Evolutionary conservation across 2,329 filamentous ascomycete genomes (phyloP).

Genomic region (Aspergillus sp.): DNA sequence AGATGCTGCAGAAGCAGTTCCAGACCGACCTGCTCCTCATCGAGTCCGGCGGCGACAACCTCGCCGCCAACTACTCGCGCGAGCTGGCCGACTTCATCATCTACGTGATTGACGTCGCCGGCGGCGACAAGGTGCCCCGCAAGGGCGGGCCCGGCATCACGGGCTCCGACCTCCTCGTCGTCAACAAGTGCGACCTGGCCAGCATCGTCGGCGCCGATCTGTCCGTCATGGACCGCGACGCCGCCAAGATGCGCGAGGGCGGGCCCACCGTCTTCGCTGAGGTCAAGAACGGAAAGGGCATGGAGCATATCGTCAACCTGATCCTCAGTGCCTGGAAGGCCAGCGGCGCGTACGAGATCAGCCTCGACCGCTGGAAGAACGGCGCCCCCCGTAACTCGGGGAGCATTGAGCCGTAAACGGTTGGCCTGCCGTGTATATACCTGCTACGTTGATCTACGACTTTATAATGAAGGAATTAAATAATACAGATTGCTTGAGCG

Average conservation of each 20-base stretch:
- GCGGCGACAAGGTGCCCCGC: conserved; percentile 92
- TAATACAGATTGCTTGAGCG: too few relatives aligned
- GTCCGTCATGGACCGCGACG: conserved; percentile 90
- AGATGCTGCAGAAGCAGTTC: conserved; percentile 81
- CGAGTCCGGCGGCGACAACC: conserved; percentile 92
- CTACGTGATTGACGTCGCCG: conserved; percentile 96
- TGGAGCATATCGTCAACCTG: conserved; percentile 83
- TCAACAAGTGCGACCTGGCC: conserved; percentile 97
- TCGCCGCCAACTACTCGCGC: conserved; percentile 92
- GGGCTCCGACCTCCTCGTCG: conserved; percentile 86
- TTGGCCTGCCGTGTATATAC: neutral
- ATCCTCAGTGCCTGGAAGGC: conserved; percentile 91
- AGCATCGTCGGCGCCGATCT: conserved; percentile 88
- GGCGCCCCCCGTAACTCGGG: conserved; percentile 39
- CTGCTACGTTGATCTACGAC: neutral
- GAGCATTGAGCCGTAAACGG: conserved; percentile 11
- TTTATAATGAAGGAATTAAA: too few relatives aligned
- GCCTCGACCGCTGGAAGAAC: conserved; percentile 45
- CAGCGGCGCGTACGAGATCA: conserved; percentile 66
- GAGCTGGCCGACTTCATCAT: conserved; percentile 97
- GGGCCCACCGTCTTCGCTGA: conserved; percentile 95
- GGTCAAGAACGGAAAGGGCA: conserved; percentile 86
- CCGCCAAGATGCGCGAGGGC: conserved; percentile 90
- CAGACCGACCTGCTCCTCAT: conserved; percentile 83
- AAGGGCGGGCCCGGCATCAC: conserved; percentile 98